Evolutionary conservation across 73 alveolate species (phyloP).

Genomic region (Vitrella brassicaformis): DNA sequence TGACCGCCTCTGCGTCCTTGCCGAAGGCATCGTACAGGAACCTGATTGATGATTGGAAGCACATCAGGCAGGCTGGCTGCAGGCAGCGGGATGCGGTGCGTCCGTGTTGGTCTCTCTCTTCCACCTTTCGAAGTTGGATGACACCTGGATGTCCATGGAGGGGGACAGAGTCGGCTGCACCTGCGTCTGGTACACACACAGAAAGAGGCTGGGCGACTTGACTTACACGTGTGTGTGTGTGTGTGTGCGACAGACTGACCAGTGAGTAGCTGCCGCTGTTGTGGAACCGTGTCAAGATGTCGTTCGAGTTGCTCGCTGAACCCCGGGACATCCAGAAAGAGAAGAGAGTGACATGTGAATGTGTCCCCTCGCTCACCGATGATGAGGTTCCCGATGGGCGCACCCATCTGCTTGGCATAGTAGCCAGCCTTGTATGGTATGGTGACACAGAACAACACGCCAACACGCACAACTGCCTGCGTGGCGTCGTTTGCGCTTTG

Average conservation of each 20-base stretch:
- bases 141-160: conserved; percentile 30
- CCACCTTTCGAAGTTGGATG: conserved; percentile 36
- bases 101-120: too few species aligned
- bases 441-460: not conserved
- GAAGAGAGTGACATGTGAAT: not conserved
- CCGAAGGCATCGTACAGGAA: not conserved
- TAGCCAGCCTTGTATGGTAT: conserved; percentile 2
- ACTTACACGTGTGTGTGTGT: too few species aligned
- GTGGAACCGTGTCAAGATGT: conserved; percentile 25
- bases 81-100: too few species aligned
- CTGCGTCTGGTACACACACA: conserved; percentile 4
- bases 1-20: not conserved
- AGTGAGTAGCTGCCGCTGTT: conserved; percentile 7
- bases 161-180: conserved; percentile 35
- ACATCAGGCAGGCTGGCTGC: too few species aligned
- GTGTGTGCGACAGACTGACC: not conserved
- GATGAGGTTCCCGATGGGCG: conserved; percentile 15
- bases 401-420: conserved; percentile 28
- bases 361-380: not conserved
- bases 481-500: too few species aligned
- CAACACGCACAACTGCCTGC: not conserved
- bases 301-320: conserved; percentile 23
- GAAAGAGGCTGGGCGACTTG: not conserved
- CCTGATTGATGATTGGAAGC: too few species aligned
- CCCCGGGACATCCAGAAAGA: not conserved